phyloP scores from a whole-genome alignment of 2,329 filamentous ascomycete species.

The Chalaropsis thielavioides region DNA sequence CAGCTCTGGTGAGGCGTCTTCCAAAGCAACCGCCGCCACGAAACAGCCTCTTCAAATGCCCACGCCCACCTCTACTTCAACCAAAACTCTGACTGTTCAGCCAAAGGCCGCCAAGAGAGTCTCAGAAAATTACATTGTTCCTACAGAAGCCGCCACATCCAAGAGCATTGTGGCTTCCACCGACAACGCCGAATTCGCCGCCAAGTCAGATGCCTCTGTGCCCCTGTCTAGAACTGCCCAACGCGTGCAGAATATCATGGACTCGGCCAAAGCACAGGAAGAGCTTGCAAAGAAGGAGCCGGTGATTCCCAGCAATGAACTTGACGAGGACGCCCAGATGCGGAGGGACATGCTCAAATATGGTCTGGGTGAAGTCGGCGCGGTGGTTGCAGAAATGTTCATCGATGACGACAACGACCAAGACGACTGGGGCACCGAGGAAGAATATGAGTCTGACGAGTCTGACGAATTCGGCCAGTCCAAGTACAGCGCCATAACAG shows the following conservation, averaged over 20 bases:
- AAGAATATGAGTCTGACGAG: constrained; percentile 38
- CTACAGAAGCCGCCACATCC: constrained; percentile 44
- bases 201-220: not conserved
- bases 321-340: constrained; percentile 62
- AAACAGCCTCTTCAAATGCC: constrained; percentile 43
- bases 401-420: constrained; percentile 36
- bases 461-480: constrained; percentile 67
- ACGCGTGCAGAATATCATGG: constrained; percentile 42
- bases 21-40: constrained; percentile 23
- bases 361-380: constrained; percentile 72
- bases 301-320: constrained; percentile 59
- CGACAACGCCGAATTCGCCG: constrained; percentile 18
- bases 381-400: constrained; percentile 85
- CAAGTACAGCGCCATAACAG: constrained; percentile 49
- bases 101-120: constrained; percentile 35
- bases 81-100: constrained; percentile 22
- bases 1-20: constrained; percentile 3
- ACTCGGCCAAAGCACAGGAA: constrained; percentile 41
- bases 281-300: constrained; percentile 29
- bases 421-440: constrained; percentile 40
- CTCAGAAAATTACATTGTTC: not conserved
- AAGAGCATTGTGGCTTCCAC: constrained; percentile 39
- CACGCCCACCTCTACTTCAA: constrained; percentile 20
- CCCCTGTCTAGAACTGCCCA: constrained; percentile 27
- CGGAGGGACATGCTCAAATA: constrained; percentile 86